Evolutionary conservation across 495 filamentous ascomycete species (phyloP).

Genomic region (Xylaria castorea): DNA sequence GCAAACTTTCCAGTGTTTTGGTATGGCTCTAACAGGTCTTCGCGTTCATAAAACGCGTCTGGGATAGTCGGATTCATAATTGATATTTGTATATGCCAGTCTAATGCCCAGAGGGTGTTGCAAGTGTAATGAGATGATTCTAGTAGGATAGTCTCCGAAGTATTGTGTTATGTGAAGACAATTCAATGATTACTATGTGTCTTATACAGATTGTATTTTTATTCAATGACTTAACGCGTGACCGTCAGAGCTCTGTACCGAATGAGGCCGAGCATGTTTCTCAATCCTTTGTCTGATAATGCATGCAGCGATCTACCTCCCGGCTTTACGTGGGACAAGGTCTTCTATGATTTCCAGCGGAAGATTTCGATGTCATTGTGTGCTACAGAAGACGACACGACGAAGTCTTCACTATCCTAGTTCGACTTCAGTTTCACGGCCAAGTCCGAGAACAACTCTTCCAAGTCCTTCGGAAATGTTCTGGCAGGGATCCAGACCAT

Average conservation of each 20-base stretch:
- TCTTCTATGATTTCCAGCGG: neutral
- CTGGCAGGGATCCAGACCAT: neutral
- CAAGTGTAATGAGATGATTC: neutral
- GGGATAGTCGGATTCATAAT: neutral
- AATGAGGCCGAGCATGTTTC: neutral
- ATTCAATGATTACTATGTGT: no score
- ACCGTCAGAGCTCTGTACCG: no score
- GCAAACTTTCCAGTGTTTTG: neutral
- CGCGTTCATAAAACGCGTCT: neutral
- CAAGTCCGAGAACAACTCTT: neutral
- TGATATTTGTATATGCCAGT: neutral
- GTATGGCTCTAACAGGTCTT: neutral
- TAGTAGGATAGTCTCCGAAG: no score
- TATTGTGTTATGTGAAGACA: no score
- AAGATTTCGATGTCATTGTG: no score
- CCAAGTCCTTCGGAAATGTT: slow-evolving; percentile 1
- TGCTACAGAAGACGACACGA: neutral
- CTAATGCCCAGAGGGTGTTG: neutral
- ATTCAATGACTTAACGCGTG: no score
- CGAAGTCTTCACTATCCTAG: neutral
- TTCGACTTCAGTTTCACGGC: neutral
- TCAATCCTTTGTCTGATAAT: neutral
- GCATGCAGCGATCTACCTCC: neutral
- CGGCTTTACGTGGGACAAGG: neutral
- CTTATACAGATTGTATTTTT: no score